Conservation (phyloP, 108 stramenopile species). For the Chaetoceros tenuissimus region DNA sequence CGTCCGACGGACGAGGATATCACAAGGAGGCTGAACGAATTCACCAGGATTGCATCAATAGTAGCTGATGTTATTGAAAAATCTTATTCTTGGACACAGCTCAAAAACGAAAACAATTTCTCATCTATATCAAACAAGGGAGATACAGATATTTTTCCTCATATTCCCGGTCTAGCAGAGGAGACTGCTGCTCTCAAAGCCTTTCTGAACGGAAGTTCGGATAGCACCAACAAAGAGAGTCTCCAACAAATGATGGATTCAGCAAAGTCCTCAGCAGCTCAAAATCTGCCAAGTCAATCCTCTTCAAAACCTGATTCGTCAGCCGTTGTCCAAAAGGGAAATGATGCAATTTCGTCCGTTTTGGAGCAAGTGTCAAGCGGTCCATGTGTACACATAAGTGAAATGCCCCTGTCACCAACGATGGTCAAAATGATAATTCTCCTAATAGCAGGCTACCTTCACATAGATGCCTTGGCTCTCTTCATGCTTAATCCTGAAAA, state of each 20-base stretch:
- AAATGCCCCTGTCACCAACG: conserved; percentile 39
- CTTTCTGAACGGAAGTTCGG: neutral
- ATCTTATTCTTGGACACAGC: conserved; percentile 20
- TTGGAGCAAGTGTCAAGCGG: conserved; percentile 57
- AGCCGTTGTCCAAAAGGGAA: conserved; percentile 17
- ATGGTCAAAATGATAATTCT: conserved; percentile 60
- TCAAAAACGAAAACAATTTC: conserved; percentile 6
- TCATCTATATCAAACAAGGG: too few species aligned
- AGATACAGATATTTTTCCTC: too few species aligned
- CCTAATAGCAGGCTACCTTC: conserved; percentile 55
- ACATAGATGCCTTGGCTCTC: conserved; percentile 45
- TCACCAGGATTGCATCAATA: conserved; percentile 56
- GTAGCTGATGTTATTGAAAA: conserved; percentile 62
- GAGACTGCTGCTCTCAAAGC: neutral
- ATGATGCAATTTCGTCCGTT: conserved; percentile 56
- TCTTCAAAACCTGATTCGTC: neutral
- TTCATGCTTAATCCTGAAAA: conserved; percentile 42
- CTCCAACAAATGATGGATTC: neutral
- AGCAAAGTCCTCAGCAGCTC: too few species aligned
- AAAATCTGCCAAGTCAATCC: neutral
- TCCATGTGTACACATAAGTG: conserved; percentile 57
- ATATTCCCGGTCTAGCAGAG: too few species aligned
- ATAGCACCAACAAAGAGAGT: neutral
- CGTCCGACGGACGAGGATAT: conserved; percentile 25
- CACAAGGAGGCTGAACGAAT: conserved; percentile 34